A percentile compares a stretch with the other conserved stretches of the same genome.
Conservation (phyloP, 2,329 filamentous ascomycete genomes). For the Beauveria rudraprayagi region DNA sequence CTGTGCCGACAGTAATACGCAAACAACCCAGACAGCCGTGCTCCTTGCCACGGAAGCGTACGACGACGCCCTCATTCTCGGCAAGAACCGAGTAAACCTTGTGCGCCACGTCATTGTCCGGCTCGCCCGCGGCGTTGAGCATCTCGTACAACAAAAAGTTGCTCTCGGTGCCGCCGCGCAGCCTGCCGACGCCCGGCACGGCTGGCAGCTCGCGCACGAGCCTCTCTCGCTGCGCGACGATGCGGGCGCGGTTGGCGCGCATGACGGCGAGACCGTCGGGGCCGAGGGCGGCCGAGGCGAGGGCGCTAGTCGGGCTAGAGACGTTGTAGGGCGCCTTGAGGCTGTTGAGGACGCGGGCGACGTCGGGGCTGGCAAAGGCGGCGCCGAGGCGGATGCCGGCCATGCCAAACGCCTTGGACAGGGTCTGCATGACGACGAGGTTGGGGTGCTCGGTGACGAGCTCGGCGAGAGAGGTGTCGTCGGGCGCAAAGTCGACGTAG, state of each 20-base stretch:
- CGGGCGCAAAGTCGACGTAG: constrained; percentile 85
- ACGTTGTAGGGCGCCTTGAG: constrained; percentile 97
- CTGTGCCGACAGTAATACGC: constrained; percentile 86
- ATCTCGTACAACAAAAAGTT: constrained; percentile 94
- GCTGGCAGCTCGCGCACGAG: constrained; percentile 64
- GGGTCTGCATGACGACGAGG: constrained; percentile 93
- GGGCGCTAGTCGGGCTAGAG: constrained; percentile 73
- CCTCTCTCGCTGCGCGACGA: constrained; percentile 70
- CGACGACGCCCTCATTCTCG: constrained; percentile 80
- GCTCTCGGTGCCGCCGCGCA: constrained; percentile 70
- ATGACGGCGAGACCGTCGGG: constrained; percentile 63
- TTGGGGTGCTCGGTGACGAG: constrained; percentile 93
- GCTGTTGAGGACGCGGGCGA: constrained; percentile 77
- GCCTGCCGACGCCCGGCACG: constrained; percentile 69
- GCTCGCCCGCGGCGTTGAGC: constrained; percentile 60
- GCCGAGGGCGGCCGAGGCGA: constrained; percentile 67
- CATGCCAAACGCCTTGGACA: constrained; percentile 96
- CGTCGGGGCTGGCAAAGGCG: constrained; percentile 66
- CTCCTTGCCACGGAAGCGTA: constrained; percentile 89
- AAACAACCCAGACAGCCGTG: constrained; percentile 81
- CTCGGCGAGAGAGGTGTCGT: constrained; percentile 71
- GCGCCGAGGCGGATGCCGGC: constrained; percentile 87
- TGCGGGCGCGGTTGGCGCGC: constrained; percentile 58
- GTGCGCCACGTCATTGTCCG: constrained; percentile 71
- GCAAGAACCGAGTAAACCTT: constrained; percentile 79